These are phyloP conservation scores for Aspergillus ibericus DNA, from an alignment of 2,329 filamentous ascomycete genomes.

Conservation along the genomic window DNA sequence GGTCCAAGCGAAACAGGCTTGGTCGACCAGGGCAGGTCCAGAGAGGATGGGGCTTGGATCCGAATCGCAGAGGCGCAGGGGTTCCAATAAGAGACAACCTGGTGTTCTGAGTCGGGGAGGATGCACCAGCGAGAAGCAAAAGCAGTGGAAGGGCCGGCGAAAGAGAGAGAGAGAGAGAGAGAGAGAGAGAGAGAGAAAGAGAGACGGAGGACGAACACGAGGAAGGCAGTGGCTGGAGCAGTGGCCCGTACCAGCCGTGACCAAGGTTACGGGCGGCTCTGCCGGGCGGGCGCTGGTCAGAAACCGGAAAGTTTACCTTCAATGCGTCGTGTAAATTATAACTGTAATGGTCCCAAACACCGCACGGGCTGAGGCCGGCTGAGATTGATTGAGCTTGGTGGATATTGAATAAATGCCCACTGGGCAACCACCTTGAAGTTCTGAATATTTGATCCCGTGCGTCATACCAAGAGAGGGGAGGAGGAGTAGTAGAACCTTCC, in stretches of 20 bases:
- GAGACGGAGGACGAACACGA: conserved; percentile 9
- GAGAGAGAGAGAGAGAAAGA: not conserved
- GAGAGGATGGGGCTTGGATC: not conserved
- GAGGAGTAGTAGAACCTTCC: not conserved
- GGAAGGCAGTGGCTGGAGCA: conserved; percentile 17
- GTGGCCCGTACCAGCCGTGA: conserved; percentile 9
- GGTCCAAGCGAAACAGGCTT: not conserved
- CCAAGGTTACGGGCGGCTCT: conserved; percentile 18
- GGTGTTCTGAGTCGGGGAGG: not conserved
- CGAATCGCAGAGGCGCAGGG: not conserved
- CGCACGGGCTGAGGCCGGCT: not conserved
- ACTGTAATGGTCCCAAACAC: not conserved
- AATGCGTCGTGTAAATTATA: not conserved
- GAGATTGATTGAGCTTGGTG: too few relatives aligned
- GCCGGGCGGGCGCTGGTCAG: conserved; percentile 5
- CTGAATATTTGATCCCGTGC: not conserved
- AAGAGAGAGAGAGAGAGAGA: not conserved
- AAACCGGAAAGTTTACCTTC: not conserved
- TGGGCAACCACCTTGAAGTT: not conserved
- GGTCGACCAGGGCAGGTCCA: not conserved
- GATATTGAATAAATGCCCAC: not conserved
- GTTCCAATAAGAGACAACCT: conserved; percentile 1
- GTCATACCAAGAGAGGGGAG: not conserved
- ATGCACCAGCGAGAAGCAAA: conserved; percentile 2
- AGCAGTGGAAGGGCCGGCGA: not conserved